phyloP scores from a whole-genome alignment of 2,329 filamentous ascomycete genomes.

The Teratosphaeria nubilosa region DNA sequence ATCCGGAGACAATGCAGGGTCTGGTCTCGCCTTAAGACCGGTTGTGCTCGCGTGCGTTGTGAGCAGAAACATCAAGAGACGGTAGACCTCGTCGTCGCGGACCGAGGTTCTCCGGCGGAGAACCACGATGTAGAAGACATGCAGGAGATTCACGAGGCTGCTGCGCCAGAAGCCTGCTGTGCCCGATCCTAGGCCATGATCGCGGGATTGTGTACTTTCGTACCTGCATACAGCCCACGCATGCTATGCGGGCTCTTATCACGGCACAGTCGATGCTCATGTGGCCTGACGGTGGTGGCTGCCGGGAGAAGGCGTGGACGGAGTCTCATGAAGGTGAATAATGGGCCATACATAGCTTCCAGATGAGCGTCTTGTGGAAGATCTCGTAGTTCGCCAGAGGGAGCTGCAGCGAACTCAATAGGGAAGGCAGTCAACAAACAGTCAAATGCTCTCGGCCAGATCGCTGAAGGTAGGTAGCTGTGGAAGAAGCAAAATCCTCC shows the following conservation, averaged over 20 bases:
- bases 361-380: not conserved
- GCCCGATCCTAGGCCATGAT: not conserved
- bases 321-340: not conserved
- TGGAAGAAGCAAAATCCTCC: not conserved
- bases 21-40: not conserved
- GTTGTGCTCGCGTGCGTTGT: not conserved
- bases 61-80: not conserved
- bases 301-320: not conserved
- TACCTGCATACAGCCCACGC: not conserved
- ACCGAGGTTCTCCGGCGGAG: not conserved
- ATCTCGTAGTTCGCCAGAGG: not conserved
- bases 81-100: not conserved
- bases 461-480: not conserved
- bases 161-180: not conserved
- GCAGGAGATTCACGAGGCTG: not conserved
- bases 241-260: not conserved
- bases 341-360: not conserved
- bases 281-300: not conserved
- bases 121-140: not conserved
- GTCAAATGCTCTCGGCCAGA: not conserved
- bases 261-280: not conserved
- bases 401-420: not conserved
- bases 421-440: not conserved
- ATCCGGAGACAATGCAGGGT: not conserved
- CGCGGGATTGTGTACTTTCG: not conserved